Evolutionary conservation across 2,329 filamentous ascomycete species (phyloP), one percentile per base, ranked within the genome.

Genomic region (Xylariaceae sp.): DNA sequence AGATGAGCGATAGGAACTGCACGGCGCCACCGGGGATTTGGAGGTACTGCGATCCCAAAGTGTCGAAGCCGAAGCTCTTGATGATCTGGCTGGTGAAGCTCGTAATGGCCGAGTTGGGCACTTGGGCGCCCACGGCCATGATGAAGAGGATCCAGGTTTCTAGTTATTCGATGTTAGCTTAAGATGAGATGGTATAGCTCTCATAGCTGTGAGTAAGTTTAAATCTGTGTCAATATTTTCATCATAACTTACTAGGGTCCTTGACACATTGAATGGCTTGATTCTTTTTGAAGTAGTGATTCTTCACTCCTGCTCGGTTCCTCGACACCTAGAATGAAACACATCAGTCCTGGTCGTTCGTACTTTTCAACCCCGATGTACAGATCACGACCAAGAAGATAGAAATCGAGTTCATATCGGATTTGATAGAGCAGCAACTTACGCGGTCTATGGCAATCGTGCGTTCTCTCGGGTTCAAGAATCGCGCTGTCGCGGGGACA

Each of bases 1-100:
- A 63, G 6, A 86, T 67, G 0, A 85, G 73, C 0, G 82, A 78
- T 1, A 83, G 63, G 62, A 85, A 84, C 58, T 86, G 82, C 0
- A 86, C 77, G 0, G 79, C 82, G 17, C 82, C 83, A 14, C 82
- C 83, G 0, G 84, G 83, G 51, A 87, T 87, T 60, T 86, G 82
- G 8, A 87, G 78, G 56, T 84, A 84, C 57, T 84, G 82, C 0
- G 80, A 80, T 3, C 79, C 78, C 1, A 83, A 70, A 0, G 78
- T 79, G 47, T 78, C 76, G 63, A 82, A 70, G 39, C 67, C 66
- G 53, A 70, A 70, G 36, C 63, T 65, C n/a, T 31, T 39, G 47
- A 70, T 65, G 55, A 70, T 70, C 24, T 50, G 16, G 44, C 63
- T 66, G 4, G 68, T 66, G 53, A 70, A 70, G 74, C 76, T 82